Evolutionary conservation across 257 asterid species (phyloP), one percentile per base, ranked within the genome.

Genomic region (Coffea canephora): DNA sequence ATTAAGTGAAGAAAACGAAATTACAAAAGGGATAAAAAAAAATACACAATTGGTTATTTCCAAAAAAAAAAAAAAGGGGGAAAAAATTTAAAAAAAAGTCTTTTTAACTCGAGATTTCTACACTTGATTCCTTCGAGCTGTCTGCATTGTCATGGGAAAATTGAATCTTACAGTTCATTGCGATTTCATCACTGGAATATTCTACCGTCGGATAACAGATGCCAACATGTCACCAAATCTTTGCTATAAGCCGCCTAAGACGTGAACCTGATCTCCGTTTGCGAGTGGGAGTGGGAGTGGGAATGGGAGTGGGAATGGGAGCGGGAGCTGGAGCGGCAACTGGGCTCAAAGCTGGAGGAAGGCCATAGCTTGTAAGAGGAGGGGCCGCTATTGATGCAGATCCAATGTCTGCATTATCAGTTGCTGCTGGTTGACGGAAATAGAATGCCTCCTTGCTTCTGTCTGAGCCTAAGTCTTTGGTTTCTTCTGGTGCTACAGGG

Each of bases 401-500:
- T 75, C 49, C 36, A 41, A 8, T 14, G 3, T 61, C 34, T 23
- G 7, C 34, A 11, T 10, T 64, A 64, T 64, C 41, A 9, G 16
- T 3, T 12, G 1, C 10, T 13, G 81, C 16, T 14, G 25, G 23
- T 12, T 31, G 25, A 76, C 48, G 27, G 13, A 15, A 4, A 79
- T 68, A 36, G 66, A 69, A 81, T 11, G 77, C 43, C 3, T 62
- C 71, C 67, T 87, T 87, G 3, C 77, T 83, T 3, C 49, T 70
- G 2, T 46, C 16, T 8, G 75, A 64, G 1, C 92, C 96, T 36
- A 91, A 46, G 80, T 94, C 98, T 77, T 91, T 89, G 52, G 71
- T 86, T 82, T 94, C 97, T 78, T 91, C 92, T 0, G 91, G 90
- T 27, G 84, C 88, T 4, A 86, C 88, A 0, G 95, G 90, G 0